phyloP scores from a whole-genome alignment of 2,329 filamentous ascomycete genomes.

The Dothistroma pini region DNA sequence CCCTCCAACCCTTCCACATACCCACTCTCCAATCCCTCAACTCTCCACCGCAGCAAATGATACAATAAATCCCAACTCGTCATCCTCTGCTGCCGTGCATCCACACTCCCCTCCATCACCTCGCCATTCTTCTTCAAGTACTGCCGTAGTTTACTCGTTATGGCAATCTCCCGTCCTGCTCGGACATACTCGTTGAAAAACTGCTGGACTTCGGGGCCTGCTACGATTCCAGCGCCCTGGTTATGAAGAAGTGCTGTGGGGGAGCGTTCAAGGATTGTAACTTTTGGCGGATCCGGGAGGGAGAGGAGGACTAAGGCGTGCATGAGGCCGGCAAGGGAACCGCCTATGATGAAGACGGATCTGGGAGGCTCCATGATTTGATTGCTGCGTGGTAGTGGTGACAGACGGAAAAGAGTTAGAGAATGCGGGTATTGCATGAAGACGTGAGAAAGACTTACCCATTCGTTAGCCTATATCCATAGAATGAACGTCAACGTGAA shows the following conservation, averaged over 20 bases:
- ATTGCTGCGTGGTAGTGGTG: neutral
- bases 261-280: slow-evolving; percentile 43
- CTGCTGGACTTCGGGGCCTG: slow-evolving; percentile 42
- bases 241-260: slow-evolving; percentile 43
- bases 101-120: slow-evolving; percentile 27
- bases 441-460: too few relatives aligned
- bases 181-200: slow-evolving; percentile 44
- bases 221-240: slow-evolving; percentile 49
- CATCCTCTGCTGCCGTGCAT: slow-evolving; percentile 43
- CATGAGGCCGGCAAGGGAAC: slow-evolving; percentile 32
- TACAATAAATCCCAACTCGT: slow-evolving; percentile 50
- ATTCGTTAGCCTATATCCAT: too few relatives aligned
- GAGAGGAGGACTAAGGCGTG: slow-evolving; percentile 28
- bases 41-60: slow-evolving; percentile 44
- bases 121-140: slow-evolving; percentile 32
- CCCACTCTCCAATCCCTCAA: slow-evolving; percentile 38
- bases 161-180: slow-evolving; percentile 34
- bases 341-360: slow-evolving; percentile 31
- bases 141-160: slow-evolving; percentile 26
- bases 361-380: slow-evolving; percentile 14
- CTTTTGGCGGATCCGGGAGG: slow-evolving; percentile 21
- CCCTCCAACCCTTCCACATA: slow-evolving; percentile 25
- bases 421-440: too few relatives aligned
- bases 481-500: too few relatives aligned
- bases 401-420: too few relatives aligned